These are phyloP conservation scores for Bipolaris victoriae DNA, from an alignment of 2,329 filamentous ascomycete genomes.

Conservation along the genomic window DNA sequence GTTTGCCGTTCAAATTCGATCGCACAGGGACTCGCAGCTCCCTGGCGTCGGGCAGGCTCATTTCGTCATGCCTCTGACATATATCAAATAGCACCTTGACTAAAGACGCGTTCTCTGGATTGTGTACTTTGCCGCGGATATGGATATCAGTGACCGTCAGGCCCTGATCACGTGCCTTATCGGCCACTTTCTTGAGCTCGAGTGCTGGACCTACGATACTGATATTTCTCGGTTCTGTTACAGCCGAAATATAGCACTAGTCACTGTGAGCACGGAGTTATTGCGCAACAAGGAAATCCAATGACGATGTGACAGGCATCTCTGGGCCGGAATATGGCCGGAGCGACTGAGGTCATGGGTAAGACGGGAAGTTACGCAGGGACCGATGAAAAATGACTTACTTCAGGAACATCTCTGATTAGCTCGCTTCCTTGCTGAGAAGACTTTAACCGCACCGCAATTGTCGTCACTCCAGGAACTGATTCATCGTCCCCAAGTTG, in stretches of 20 bases:
- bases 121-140: conserved; percentile 30
- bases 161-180: conserved; percentile 16
- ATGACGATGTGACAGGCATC: neutral
- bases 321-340: neutral
- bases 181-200: conserved; percentile 17
- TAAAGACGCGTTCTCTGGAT: conserved; percentile 28
- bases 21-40: conserved; percentile 17
- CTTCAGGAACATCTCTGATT: conserved; percentile 20
- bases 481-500: conserved; percentile 25
- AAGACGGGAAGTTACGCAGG: neutral
- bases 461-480: conserved; percentile 21
- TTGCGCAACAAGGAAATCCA: neutral
- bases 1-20: conserved; percentile 22
- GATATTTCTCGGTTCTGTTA: conserved; percentile 32
- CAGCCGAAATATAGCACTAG: conserved; percentile 28
- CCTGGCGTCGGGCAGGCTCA: conserved; percentile 19
- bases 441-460: conserved; percentile 25
- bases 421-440: conserved; percentile 25
- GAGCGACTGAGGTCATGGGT: neutral
- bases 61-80: conserved; percentile 11
- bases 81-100: conserved; percentile 21
- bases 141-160: conserved; percentile 24
- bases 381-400: conserved; percentile 13
- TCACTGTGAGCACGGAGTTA: conserved; percentile 5
- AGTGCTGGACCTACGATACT: conserved; percentile 26